Percentiles rank a stretch among this genome's conserved stretches.
Conservation (phyloP, 345 rosid genomes). For the Dovyalis caffra region DNA sequence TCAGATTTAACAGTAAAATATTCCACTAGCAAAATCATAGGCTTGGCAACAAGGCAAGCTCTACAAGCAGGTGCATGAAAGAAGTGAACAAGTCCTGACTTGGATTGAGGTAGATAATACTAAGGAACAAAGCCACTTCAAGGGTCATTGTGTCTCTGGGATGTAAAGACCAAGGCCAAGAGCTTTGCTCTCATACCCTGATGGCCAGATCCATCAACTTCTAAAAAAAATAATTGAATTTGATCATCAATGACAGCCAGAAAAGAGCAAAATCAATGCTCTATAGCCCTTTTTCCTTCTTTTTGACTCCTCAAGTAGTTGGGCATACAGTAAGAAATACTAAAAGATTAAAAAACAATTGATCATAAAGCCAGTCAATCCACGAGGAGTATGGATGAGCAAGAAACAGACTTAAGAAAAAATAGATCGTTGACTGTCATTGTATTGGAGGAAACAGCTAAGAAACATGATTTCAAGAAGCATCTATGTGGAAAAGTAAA, state of each 20-base stretch:
- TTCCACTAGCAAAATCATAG: background rate
- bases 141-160: background rate
- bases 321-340: background rate
- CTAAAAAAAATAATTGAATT: background rate
- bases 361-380: background rate
- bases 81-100: background rate
- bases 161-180: background rate
- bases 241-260: background rate
- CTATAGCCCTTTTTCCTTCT: background rate
- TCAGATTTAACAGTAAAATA: background rate
- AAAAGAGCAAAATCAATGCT: background rate
- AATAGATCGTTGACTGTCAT: background rate
- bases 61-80: background rate
- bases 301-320: background rate
- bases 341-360: background rate
- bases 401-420: background rate
- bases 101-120: background rate
- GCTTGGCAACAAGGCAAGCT: conserved; percentile 2
- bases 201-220: background rate
- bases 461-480: background rate
- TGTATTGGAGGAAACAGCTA: background rate
- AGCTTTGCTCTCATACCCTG: background rate
- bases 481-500: background rate
- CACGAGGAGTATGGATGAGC: background rate
- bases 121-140: background rate